These are phyloP conservation scores for Penicillium riverlandense DNA, from an alignment of 495 filamentous ascomycete genomes.

Conservation along the genomic window DNA sequence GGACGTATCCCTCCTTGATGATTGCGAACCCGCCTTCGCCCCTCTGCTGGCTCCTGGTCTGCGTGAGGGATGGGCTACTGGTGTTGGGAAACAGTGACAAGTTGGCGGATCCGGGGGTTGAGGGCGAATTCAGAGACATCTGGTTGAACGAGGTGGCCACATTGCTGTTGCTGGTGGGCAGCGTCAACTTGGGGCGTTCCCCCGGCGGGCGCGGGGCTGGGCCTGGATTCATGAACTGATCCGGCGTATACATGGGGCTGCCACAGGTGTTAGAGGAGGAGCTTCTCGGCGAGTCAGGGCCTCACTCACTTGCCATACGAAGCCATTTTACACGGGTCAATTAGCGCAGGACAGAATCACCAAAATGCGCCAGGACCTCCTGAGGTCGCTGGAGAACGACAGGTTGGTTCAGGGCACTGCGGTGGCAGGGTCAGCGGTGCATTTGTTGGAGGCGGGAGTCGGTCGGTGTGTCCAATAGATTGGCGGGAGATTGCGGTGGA, in stretches of 20 bases:
- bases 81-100: slow-evolving; percentile 51
- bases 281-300: too few species aligned
- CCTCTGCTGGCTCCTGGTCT: slow-evolving; percentile 52
- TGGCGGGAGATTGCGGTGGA: too few species aligned
- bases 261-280: background rate
- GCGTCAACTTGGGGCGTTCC: slow-evolving; percentile 70
- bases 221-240: slow-evolving; percentile 93
- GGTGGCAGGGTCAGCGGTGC: background rate
- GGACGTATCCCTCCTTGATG: slow-evolving; percentile 84
- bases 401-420: background rate
- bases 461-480: background rate
- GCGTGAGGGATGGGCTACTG: slow-evolving; percentile 58
- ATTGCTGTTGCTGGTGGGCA: slow-evolving; percentile 56
- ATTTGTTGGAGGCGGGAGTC: background rate
- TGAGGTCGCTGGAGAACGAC: slow-evolving; percentile 10
- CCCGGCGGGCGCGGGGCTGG: slow-evolving; percentile 87
- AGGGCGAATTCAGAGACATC: slow-evolving; percentile 63
- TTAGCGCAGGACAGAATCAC: slow-evolving; percentile 8
- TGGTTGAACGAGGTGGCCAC: slow-evolving; percentile 74
- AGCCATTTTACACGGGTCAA: slow-evolving; percentile 15
- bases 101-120: slow-evolving; percentile 39
- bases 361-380: slow-evolving; percentile 19
- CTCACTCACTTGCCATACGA: slow-evolving; percentile 37
- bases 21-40: slow-evolving; percentile 59
- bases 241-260: slow-evolving; percentile 53